Conservation (phyloP, 768 basidiomycete species). For the Tricholoma bakamatsutake region DNA sequence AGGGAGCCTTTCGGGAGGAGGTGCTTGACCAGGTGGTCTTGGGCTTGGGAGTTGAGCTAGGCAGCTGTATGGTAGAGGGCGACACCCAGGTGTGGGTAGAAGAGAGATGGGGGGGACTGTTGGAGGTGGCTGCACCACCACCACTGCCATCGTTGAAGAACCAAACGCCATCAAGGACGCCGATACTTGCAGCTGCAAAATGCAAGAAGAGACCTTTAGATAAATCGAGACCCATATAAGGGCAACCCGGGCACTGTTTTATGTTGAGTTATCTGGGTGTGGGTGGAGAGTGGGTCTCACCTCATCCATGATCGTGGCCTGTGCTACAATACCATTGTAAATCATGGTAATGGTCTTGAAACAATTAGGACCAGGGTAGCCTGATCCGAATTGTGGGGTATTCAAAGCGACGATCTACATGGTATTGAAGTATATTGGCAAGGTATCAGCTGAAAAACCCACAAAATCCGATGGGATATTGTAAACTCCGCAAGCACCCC, state of each 20-base stretch:
- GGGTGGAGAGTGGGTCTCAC: slow-evolving; percentile 23
- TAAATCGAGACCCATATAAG: slow-evolving; percentile 56
- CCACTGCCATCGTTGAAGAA: slow-evolving; percentile 24
- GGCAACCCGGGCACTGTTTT: slow-evolving; percentile 58
- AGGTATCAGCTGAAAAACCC: not conserved
- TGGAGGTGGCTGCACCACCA: slow-evolving; percentile 14
- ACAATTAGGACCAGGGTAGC: slow-evolving; percentile 44
- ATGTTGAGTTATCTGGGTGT: slow-evolving; percentile 5
- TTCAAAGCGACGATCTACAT: slow-evolving; percentile 28
- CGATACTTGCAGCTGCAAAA: slow-evolving; percentile 38
- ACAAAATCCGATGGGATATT: slow-evolving; percentile 24
- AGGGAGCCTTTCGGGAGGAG: slow-evolving; percentile 15
- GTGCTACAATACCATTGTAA: slow-evolving; percentile 48
- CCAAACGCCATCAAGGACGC: slow-evolving; percentile 50
- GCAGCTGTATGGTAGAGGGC: not conserved
- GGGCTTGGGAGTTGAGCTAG: slow-evolving; percentile 8
- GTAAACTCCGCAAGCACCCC: slow-evolving; percentile 25
- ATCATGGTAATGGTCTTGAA: slow-evolving; percentile 57
- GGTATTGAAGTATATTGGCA: not conserved
- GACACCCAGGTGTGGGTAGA: slow-evolving; percentile 9
- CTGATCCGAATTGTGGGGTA: slow-evolving; percentile 48
- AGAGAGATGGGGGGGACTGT: slow-evolving; percentile 15
- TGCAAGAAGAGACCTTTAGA: slow-evolving; percentile 49
- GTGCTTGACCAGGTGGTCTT: slow-evolving; percentile 16
- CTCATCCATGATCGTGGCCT: slow-evolving; percentile 58